phyloP scores from a whole-genome alignment of 2,329 filamentous ascomycete genomes.

The Escovopsis sp. region DNA sequence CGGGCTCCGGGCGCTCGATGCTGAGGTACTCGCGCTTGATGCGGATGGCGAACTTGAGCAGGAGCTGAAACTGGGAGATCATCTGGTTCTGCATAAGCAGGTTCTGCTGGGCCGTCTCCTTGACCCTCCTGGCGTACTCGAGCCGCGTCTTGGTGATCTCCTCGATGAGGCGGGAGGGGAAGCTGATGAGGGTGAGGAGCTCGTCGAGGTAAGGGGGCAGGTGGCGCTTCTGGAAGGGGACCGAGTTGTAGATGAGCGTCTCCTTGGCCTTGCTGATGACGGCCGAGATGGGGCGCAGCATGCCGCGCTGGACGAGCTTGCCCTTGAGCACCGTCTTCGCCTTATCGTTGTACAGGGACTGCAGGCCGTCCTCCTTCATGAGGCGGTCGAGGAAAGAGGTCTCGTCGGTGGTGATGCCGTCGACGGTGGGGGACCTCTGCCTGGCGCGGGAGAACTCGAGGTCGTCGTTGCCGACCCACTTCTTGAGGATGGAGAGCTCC shows the following conservation, averaged over 20 bases:
- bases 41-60: conserved; percentile 78
- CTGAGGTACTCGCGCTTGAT: conserved; percentile 82
- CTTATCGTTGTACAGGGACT: conserved; percentile 70
- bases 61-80: conserved; percentile 89
- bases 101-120: conserved; percentile 83
- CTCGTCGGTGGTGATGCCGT: conserved; percentile 67
- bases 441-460: conserved; percentile 75
- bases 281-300: conserved; percentile 67
- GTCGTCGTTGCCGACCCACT: conserved; percentile 93
- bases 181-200: conserved; percentile 88
- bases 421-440: conserved; percentile 45
- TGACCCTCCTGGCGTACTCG: conserved; percentile 87
- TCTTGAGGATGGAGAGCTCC: conserved; percentile 77
- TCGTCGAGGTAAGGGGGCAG: conserved; percentile 95
- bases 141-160: conserved; percentile 90
- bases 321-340: conserved; percentile 40
- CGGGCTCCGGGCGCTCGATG: conserved; percentile 73
- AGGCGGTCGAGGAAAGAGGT: conserved; percentile 88
- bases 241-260: conserved; percentile 75
- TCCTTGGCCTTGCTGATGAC: conserved; percentile 90
- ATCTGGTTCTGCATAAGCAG: conserved; percentile 93
- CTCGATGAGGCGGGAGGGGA: conserved; percentile 87
- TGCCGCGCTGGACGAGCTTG: conserved; percentile 61
- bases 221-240: conserved; percentile 74
- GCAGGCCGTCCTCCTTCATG: conserved; percentile 88